phyloP scores from a whole-genome alignment of 495 filamentous ascomycete genomes.

The Penicillium diatomitis region DNA sequence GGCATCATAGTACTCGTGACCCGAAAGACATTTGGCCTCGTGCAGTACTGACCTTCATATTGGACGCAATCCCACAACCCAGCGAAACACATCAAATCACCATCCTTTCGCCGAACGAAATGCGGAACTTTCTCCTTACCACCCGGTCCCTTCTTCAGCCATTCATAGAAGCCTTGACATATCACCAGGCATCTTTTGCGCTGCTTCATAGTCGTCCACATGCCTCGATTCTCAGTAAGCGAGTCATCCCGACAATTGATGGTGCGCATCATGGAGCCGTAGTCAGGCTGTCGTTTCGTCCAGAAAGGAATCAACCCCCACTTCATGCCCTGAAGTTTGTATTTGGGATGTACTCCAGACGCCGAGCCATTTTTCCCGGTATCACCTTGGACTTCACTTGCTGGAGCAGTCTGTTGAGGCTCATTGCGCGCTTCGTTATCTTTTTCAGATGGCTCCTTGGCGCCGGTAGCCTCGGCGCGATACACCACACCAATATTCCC shows the following conservation, averaged over 20 bases:
- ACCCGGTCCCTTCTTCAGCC: slow-evolving; percentile 69
- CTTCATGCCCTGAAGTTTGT: slow-evolving; percentile 85
- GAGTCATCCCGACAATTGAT: slow-evolving; percentile 97
- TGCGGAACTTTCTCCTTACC: slow-evolving; percentile 75
- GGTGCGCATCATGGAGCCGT: slow-evolving; percentile 66
- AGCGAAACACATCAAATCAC: slow-evolving; percentile 77
- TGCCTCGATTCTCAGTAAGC: slow-evolving; percentile 60
- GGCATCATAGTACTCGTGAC: background rate
- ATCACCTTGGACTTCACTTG: background rate
- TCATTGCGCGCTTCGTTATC: background rate
- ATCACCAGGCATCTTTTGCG: slow-evolving; percentile 79
- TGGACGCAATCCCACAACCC: slow-evolving; percentile 85
- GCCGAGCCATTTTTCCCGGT: background rate
- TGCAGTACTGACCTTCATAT: slow-evolving; percentile 52
- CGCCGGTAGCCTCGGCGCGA: slow-evolving; percentile 59
- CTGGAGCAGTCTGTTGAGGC: background rate
- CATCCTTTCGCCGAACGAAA: slow-evolving; percentile 72
- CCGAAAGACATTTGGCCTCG: background rate
- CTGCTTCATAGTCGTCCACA: slow-evolving; percentile 89
- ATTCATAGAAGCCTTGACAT: slow-evolving; percentile 93
- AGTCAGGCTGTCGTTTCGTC: slow-evolving; percentile 75
- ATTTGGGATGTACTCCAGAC: slow-evolving; percentile 36
- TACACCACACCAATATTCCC: slow-evolving; percentile 81
- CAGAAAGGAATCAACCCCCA: slow-evolving; percentile 92
- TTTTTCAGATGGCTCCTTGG: slow-evolving; percentile 19